Base-by-base conservation (phyloP, 108 stramenopile species). In the Chaetoceros tenuissimus region DNA sequence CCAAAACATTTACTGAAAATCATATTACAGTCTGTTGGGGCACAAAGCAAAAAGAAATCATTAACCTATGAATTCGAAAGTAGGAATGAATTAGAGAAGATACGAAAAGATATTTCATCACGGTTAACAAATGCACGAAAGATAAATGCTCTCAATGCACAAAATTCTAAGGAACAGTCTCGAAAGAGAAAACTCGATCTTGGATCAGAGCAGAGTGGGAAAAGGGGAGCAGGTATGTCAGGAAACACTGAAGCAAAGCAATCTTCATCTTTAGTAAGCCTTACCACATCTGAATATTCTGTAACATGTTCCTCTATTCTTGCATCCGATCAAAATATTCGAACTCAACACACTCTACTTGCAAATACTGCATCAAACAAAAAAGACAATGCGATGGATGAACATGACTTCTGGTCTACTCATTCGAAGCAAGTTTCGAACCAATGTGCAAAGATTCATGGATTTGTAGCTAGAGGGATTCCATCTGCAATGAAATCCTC, bases 341-440 rank as follows among this genome's bases (percentile, higher is more conserved):
- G 91, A 2, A 51, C 79, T 16, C 91, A 93, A 48, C 87, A 93
- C 60, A 72, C 74, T 19, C 76, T 83, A 29, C 71, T 93, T 10
- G 87, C 89, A n/a, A 28, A 66, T 1, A 40, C 34, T 40, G 34
- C 8, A 10, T 10, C 34, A 10, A 40, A 40, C 1, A 58, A 62
- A 29, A 83, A 89, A 52, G 76, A 77, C 28, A 10, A 62, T 19
- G 87, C 87, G 7, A 53, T 93, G 2, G 53, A 67, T 18, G 91
- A 93, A 67, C 81, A 89, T 31, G 86, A 87, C 55, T 93, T 93
- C 73, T 93, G 91, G 91, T 71, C 59, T 23, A 87, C 86, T 0
- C 91, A 93, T 60, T 31, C 63, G 0, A 66, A 71, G 8, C 56
- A 79, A 16, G 66, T 89, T 25, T 83, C 86, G 40, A 78, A 89